A percentile compares a stretch with the other conserved stretches of the same genome.
phyloP scores from a whole-genome alignment of 331 rosid species.

The Acacia concinna region DNA sequence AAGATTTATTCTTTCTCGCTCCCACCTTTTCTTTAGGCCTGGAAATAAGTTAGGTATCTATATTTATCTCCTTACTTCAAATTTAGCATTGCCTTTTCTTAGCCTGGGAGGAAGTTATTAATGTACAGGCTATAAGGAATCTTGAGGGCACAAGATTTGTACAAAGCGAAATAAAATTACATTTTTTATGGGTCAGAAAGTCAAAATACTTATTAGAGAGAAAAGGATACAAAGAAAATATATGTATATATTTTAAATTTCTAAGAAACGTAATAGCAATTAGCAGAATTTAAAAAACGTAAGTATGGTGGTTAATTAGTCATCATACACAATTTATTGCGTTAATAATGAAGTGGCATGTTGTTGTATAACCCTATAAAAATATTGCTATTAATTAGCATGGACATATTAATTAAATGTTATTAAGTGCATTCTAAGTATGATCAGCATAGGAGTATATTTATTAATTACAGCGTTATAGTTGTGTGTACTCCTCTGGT shows the following conservation, averaged over 20 bases:
- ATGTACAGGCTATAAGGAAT: neutral
- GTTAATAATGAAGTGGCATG: neutral
- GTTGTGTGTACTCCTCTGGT: too few relatives aligned
- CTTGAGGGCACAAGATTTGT: neutral
- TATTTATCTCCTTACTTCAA: neutral
- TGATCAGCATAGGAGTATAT: neutral
- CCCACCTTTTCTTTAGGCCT: conserved; percentile 26
- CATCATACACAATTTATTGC: neutral
- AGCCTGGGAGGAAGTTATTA: neutral
- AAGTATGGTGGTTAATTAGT: neutral
- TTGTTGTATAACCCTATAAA: neutral
- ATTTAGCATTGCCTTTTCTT: neutral
- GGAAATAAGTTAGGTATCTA: conserved; percentile 8
- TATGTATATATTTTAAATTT: neutral
- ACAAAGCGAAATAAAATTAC: neutral
- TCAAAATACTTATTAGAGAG: neutral
- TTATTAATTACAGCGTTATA: too few relatives aligned
- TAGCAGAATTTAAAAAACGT: neutral
- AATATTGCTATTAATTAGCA: neutral
- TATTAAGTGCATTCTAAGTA: neutral
- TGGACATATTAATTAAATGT: neutral
- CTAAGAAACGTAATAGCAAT: neutral
- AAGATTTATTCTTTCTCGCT: conserved; percentile 51
- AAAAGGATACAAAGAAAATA: neutral
- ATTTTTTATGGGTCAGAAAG: neutral